Evolutionary conservation across 805 yeast species (phyloP).

Genomic region (Candida sonorensis): DNA sequence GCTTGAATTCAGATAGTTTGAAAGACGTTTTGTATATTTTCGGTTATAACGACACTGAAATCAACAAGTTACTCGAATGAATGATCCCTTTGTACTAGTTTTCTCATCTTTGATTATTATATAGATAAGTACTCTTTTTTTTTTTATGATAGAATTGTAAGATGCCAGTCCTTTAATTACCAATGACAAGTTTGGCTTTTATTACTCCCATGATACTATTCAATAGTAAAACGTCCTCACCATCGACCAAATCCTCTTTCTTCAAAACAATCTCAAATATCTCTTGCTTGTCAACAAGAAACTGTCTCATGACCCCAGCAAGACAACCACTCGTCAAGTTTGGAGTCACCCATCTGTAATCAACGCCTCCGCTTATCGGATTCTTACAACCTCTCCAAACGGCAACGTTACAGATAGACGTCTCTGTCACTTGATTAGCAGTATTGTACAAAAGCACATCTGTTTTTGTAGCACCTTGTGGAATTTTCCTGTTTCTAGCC

Average conservation of each 20-base stretch:
- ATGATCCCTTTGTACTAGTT: no score
- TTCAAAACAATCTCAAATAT: constrained; percentile 26
- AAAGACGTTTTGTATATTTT: constrained; percentile 73
- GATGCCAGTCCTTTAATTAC: no score
- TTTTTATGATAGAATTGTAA: no score
- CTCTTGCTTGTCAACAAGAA: constrained; percentile 34
- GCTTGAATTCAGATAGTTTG: constrained; percentile 68
- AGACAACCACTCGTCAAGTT: constrained; percentile 71
- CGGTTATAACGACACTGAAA: constrained; percentile 61
- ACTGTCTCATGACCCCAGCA: constrained; percentile 74
- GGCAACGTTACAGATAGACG: constrained; percentile 78
- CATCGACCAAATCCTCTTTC: constrained; percentile 43
- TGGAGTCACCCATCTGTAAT: constrained; percentile 74
- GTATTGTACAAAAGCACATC: constrained; percentile 72
- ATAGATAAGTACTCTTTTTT: background rate
- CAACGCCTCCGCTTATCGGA: constrained; percentile 20
- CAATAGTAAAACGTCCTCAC: constrained; percentile 65
- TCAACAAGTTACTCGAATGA: constrained; percentile 22
- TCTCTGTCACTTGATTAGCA: constrained; percentile 63
- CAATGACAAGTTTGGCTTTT: constrained; percentile 41
- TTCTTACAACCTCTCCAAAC: constrained; percentile 32
- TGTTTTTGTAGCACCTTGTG: constrained; percentile 23
- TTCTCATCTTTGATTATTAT: no score
- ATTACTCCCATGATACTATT: constrained; percentile 83
- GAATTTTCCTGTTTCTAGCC: constrained; percentile 49